phyloP scores from a whole-genome alignment of 805 yeast genomes.

The Sugiyamaella mastotermitis region DNA sequence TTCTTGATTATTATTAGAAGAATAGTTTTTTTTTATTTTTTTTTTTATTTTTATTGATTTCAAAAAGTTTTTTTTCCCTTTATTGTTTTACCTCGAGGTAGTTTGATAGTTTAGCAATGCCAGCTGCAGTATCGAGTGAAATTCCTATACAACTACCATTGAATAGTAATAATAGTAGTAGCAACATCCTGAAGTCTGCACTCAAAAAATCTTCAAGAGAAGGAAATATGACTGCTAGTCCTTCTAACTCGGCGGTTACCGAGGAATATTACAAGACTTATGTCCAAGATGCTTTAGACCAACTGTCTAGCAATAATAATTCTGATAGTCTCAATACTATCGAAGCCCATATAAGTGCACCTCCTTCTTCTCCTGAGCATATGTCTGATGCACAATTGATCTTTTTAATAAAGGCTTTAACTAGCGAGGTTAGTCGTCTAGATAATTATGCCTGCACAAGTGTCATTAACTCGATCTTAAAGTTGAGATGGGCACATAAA shows the following conservation, averaged over 20 bases:
- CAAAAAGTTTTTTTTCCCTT: too few species aligned
- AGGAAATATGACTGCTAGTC: background rate
- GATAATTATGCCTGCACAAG: slow-evolving; percentile 47
- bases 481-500: slow-evolving; percentile 54
- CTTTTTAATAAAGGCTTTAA: slow-evolving; percentile 51
- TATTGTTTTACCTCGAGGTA: too few species aligned
- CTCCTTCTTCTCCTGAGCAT: slow-evolving; percentile 47
- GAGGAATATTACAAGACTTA: slow-evolving; percentile 27
- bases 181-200: slow-evolving; percentile 1
- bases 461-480: slow-evolving; percentile 57
- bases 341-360: slow-evolving; percentile 52
- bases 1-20: too few species aligned
- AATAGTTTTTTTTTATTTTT: too few species aligned
- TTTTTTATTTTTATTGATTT: too few species aligned
- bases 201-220: background rate
- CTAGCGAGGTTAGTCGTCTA: slow-evolving; percentile 60
- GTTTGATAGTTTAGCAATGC: too few species aligned
- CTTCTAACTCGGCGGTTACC: background rate
- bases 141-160: too few species aligned
- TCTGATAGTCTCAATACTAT: slow-evolving; percentile 50
- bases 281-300: slow-evolving; percentile 62
- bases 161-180: too few species aligned
- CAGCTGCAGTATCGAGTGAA: too few species aligned
- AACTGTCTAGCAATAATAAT: slow-evolving; percentile 54
- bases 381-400: slow-evolving; percentile 47